These are phyloP conservation scores for Verticillium longisporum DNA, from an alignment of 2,329 filamentous ascomycete species.

Conservation along the genomic window DNA sequence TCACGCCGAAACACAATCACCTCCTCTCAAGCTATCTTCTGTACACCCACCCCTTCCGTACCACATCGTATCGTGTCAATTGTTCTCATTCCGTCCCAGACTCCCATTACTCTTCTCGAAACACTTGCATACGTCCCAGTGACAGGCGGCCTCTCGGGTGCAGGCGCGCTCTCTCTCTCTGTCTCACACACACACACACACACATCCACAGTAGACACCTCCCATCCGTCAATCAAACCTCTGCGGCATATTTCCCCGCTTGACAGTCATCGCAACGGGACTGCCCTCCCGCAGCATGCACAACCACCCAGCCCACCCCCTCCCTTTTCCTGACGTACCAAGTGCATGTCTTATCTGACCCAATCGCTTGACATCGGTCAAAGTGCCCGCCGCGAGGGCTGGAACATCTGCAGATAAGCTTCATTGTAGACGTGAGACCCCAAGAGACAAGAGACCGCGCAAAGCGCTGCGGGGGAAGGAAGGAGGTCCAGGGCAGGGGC, in stretches of 20 bases:
- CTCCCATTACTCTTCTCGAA: no score
- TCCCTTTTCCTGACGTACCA: no score
- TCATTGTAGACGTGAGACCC: neutral
- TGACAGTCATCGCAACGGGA: neutral
- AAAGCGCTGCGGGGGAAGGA: neutral
- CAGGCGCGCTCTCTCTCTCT: no score
- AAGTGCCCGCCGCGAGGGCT: neutral
- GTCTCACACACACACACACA: no score
- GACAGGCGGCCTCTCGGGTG: no score
- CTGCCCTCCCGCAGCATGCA: neutral
- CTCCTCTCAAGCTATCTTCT: neutral
- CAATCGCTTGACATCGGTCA: neutral
- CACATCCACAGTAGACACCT: no score
- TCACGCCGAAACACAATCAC: neutral
- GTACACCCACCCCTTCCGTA: neutral
- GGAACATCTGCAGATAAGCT: neutral
- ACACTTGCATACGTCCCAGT: no score
- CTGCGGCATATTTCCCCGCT: no score
- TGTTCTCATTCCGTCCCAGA: neutral
- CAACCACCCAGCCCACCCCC: neutral
- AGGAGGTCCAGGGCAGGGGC: neutral
- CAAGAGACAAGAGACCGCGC: no score
- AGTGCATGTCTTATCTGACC: neutral
- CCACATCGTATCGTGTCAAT: neutral
- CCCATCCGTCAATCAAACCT: no score